Percentiles rank a stretch among this genome's conserved stretches.
Evolutionary conservation across 2,329 filamentous ascomycete species (phyloP).

Genomic region (Aspergillus cejpii): DNA sequence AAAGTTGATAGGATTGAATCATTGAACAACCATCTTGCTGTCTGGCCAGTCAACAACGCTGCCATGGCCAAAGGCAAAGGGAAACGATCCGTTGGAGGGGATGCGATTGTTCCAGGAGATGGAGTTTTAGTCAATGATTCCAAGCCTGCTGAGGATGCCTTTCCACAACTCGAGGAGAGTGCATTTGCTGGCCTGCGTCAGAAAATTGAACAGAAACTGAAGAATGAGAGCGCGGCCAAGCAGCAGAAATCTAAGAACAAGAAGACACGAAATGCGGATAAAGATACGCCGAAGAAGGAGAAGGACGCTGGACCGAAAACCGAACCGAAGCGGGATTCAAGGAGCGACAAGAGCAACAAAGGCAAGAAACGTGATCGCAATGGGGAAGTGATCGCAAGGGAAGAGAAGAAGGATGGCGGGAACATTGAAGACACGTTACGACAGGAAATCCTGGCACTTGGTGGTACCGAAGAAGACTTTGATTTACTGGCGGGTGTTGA

Average conservation of each 20-base stretch:
- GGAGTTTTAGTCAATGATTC: slow-evolving; percentile 15
- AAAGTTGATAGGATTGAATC: slow-evolving; percentile 26
- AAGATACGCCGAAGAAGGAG: slow-evolving; percentile 19
- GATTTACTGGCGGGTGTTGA: slow-evolving; percentile 41
- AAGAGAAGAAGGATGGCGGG: slow-evolving; percentile 24
- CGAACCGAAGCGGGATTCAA: slow-evolving; percentile 17
- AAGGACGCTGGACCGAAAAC: slow-evolving; percentile 20
- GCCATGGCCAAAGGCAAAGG: slow-evolving; percentile 37
- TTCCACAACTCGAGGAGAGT: slow-evolving; percentile 34
- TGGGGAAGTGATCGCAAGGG: slow-evolving; percentile 39
- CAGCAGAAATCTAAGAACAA: slow-evolving; percentile 28
- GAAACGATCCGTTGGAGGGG: slow-evolving; percentile 28
- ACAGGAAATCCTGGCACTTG: slow-evolving; percentile 43
- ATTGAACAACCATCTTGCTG: slow-evolving; percentile 15
- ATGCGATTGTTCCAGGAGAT: slow-evolving; percentile 13
- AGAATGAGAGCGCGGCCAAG: slow-evolving; percentile 28
- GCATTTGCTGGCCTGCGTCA: slow-evolving; percentile 39
- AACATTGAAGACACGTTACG: slow-evolving; percentile 32
- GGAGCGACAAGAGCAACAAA: slow-evolving; percentile 22
- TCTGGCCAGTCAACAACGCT: slow-evolving; percentile 14
- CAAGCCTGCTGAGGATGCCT: slow-evolving; percentile 18
- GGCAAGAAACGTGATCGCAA: slow-evolving; percentile 45
- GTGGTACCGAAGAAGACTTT: slow-evolving; percentile 46
- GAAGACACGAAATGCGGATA: slow-evolving; percentile 20
- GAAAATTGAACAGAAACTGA: slow-evolving; percentile 38